Base-by-base conservation (phyloP, 2,329 filamentous ascomycete genomes). In the Beauveria sp. region DNA sequence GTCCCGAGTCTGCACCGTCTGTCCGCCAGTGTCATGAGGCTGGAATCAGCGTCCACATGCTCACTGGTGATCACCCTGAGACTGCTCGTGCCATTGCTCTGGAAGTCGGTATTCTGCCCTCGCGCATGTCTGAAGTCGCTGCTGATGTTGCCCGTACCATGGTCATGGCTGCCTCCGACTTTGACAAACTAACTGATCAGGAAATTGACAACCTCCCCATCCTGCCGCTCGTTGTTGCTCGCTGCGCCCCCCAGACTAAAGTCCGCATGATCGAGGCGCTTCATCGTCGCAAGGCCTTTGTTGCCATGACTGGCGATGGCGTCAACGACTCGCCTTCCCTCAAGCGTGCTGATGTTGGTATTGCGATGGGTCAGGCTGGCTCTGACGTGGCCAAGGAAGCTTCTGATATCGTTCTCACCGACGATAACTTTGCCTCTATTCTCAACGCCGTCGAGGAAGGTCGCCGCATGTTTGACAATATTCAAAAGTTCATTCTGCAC, bases 351-450 rank as follows among this genome's bases (percentile, higher is more conserved):
- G 86, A 89, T 69, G 85, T 89, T 5, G 86, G 84, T 64, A 89
- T 87, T 65, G 86, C 85, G 22, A 88, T 88, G 86, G 86, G 86
- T 7, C 78, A 83, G 72, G 79, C 84, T 50, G 87, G 87, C 6
- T 87, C 84, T 9, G 87, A 90, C 66, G 86, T 90, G 4, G 87
- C 87, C 14, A 90, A 89, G 69, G 85, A 87, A 62, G 86, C 86
- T 1, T 80, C 82, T 0, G 81, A 78, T 50, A 90, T 90, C 73
- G 86, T 90, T 24, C 73, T 90, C 42, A 89, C 86, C 0, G 86
- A 89, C 67, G 87, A 89, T 65, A 89, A 89, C 71, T 90, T 90
- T 66, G 85, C 86, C 2, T 86, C 83, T 5, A 90, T 90, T 56
- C 80, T 89, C 26, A 86, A 86, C 60, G 86, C 86, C 3, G 83